Evolutionary conservation across 768 basidiomycete genomes (phyloP).

Genomic region (Tylopilus sp.): DNA sequence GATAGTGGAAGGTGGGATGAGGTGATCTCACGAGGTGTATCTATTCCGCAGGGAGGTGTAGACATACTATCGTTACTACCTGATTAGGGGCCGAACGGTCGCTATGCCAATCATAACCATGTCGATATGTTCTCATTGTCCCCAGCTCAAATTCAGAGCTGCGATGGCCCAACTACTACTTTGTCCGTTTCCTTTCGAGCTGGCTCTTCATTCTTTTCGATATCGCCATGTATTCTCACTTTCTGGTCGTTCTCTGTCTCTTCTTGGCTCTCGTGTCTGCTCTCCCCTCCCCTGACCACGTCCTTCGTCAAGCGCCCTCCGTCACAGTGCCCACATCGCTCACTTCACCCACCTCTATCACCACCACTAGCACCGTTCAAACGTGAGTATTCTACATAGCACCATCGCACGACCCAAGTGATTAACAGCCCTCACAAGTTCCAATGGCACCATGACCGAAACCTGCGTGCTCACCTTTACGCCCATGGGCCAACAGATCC

Average conservation of each 20-base stretch:
- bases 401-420: neutral
- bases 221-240: slow-evolving; percentile 21
- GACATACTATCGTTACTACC: neutral
- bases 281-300: slow-evolving; percentile 21
- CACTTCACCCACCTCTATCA: slow-evolving; percentile 33
- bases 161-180: too few relatives aligned
- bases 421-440: slow-evolving; percentile 27
- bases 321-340: slow-evolving; percentile 19
- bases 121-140: slow-evolving; percentile 1
- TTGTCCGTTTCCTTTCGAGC: slow-evolving; percentile 24
- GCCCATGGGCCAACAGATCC: slow-evolving; percentile 48
- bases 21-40: slow-evolving; percentile 14
- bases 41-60: neutral
- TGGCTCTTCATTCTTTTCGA: slow-evolving; percentile 37
- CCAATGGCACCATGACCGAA: slow-evolving; percentile 49
- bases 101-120: slow-evolving; percentile 16
- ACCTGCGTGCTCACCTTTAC: slow-evolving; percentile 60
- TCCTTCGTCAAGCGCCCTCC: slow-evolving; percentile 22
- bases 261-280: slow-evolving; percentile 26
- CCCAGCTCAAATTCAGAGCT: neutral
- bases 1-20: slow-evolving; percentile 72
- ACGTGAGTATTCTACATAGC: slow-evolving; percentile 34
- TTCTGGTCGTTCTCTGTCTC: slow-evolving; percentile 23
- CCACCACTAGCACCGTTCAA: slow-evolving; percentile 34
- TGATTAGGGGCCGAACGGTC: slow-evolving; percentile 9